Conservation (phyloP, 2,329 filamentous ascomycete species). For the Cordyceps pruinosa region DNA sequence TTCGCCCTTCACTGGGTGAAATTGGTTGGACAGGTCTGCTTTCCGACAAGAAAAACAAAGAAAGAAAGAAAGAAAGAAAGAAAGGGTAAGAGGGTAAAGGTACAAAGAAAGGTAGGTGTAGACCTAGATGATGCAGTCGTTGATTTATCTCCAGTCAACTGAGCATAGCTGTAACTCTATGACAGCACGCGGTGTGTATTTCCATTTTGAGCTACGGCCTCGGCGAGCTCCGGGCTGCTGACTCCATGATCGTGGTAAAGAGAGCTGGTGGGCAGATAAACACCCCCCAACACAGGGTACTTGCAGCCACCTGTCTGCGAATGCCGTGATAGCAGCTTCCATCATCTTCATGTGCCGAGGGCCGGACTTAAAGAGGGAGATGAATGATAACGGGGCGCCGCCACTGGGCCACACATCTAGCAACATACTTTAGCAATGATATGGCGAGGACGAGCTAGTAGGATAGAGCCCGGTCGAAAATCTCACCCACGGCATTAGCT, state of each 20-base stretch:
- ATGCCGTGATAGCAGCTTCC: neutral
- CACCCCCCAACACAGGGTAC: neutral
- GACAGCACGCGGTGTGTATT: conserved; percentile 3
- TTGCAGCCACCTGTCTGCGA: neutral
- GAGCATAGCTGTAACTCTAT: neutral
- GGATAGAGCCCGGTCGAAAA: neutral
- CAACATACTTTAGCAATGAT: neutral
- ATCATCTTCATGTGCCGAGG: neutral
- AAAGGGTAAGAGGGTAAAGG: too few relatives aligned
- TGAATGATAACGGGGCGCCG: neutral
- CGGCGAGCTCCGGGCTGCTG: neutral
- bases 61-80: too few relatives aligned
- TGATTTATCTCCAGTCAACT: neutral
- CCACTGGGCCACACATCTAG: neutral
- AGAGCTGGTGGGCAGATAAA: neutral
- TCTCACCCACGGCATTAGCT: conserved; percentile 4
- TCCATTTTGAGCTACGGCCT: neutral
- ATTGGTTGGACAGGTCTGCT: too few relatives aligned
- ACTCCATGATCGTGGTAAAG: neutral
- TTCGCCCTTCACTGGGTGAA: too few relatives aligned
- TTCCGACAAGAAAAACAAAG: too few relatives aligned
- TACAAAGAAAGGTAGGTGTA: too few relatives aligned
- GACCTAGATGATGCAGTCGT: neutral
- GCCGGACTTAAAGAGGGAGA: neutral
- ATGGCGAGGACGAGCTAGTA: neutral